Evolutionary conservation across 2,329 filamentous ascomycete species (phyloP), one percentile per base, ranked within the genome.

Genomic region (Fusarium nisikadoi): DNA sequence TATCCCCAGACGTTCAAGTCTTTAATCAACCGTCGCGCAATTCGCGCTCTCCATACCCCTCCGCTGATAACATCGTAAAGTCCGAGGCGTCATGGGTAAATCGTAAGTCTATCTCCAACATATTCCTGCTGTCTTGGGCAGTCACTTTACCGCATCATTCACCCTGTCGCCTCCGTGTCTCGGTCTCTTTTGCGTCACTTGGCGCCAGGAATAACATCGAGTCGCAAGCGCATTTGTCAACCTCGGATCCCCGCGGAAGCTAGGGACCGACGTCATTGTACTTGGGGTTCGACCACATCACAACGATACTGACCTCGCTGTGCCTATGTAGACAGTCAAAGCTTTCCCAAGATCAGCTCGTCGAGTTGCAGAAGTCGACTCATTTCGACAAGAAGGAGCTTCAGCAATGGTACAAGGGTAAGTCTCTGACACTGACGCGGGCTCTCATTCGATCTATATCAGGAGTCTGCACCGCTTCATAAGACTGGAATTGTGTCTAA

Each of bases 401-500:
- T 81, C 96, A 99, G 83, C 95, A 98, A 91, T 99, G 96, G 96
- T 98, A 99, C 85, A 98, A 98, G 89, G 96, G 96, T 97, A 83
- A 73, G 90, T 74, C 50, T 47, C 49, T 46, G 35, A 58, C 29
- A 61, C 23, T 43, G 43, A 46, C 36, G 38, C 46, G 43, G 50
- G 49, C 43, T 62, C 68, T 25, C n/a, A 27, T 16, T 58, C 52
- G 39, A 31, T 43, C 42, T 35, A 39, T 20, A 31, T n/a, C 39
- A 25, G 29, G 39, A 36, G 50, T 35, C 45, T 41, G 50, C 31
- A 52, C 45, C 25, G 20, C 42, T 56, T 47, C 16, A 41, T 27
- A 31, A 35, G 46, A 55, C 47, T n/a, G 42, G n/a, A 54, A 63
- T 27, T 31, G 52, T 65, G 23, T 49, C 73, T 76, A 63, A 77